A percentile compares a stretch with the other conserved stretches of the same genome.
Conservation (phyloP, 176 grass and related monocot species). For the Oryza longistaminata region DNA sequence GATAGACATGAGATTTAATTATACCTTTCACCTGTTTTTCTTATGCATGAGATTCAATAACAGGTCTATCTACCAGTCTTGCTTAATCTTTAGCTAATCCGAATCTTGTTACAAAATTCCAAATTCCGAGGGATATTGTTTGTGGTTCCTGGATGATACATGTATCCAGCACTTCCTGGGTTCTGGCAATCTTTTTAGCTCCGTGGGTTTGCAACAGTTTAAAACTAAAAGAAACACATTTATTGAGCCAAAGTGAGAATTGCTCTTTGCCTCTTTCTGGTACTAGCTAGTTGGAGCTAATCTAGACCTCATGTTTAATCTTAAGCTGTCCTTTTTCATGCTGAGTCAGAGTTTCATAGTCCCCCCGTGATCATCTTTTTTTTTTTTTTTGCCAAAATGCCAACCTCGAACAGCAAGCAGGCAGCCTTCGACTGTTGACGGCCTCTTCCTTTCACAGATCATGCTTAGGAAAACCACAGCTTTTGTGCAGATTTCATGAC, state of each 20-base stretch:
- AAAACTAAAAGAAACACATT: background rate
- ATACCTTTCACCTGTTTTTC: background rate
- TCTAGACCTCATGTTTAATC: background rate
- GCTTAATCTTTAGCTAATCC: background rate
- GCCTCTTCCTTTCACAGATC: constrained; percentile 30
- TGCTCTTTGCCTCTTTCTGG: background rate
- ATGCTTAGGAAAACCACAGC: constrained; percentile 12
- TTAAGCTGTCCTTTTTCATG: background rate
- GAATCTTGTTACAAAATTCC: background rate
- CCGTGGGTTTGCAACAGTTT: background rate
- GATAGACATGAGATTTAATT: background rate
- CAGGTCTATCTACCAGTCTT: background rate
- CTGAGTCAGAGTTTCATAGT: background rate
- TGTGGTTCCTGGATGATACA: background rate
- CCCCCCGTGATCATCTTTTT: constrained; percentile 31
- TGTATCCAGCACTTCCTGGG: background rate
- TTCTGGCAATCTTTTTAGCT: background rate
- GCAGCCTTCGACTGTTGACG: background rate
- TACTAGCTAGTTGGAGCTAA: background rate
- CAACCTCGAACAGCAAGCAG: background rate
- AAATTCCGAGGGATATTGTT: background rate
- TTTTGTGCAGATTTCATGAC: constrained; percentile 21
- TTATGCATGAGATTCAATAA: background rate
- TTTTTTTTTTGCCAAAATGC: constrained; percentile 8
- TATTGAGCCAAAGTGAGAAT: background rate